Evolutionary conservation across 441 rosid species (phyloP).

Genomic region (Euphorbia corollata): DNA sequence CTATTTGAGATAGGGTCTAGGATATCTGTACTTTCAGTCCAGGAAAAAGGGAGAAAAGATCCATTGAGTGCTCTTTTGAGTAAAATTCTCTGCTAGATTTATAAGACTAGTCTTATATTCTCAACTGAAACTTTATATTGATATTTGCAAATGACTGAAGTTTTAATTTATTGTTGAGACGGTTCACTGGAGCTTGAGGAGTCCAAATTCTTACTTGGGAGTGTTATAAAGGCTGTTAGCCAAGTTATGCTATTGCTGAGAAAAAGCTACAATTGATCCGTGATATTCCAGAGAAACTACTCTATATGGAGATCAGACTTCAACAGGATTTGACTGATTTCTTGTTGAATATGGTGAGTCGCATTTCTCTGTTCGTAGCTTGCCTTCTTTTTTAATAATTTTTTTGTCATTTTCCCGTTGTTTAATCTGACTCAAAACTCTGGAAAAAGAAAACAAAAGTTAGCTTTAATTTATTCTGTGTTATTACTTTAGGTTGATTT

Average conservation of each 20-base stretch:
- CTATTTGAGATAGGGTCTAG: no score
- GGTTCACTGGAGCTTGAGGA: slow-evolving; percentile 72
- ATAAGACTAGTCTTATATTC: neutral
- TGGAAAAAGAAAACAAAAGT: neutral
- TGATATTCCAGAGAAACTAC: slow-evolving; percentile 82
- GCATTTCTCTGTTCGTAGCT: slow-evolving; percentile 69
- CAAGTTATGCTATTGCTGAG: slow-evolving; percentile 79
- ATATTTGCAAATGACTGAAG: slow-evolving; percentile 21
- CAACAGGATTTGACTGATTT: slow-evolving; percentile 85
- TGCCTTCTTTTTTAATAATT: neutral
- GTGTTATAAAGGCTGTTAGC: slow-evolving; percentile 84
- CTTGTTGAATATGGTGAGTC: slow-evolving; percentile 77
- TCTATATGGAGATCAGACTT: slow-evolving; percentile 78
- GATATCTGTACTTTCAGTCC: neutral
- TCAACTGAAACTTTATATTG: neutral
- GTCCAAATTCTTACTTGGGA: slow-evolving; percentile 64
- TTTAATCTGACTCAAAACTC: neutral
- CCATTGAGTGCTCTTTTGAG: neutral
- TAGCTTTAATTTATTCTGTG: neutral
- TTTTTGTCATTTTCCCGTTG: neutral
- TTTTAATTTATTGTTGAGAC: slow-evolving; percentile 23
- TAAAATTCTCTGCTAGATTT: no score
- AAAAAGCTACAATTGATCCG: slow-evolving; percentile 76
- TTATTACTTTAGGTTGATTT: slow-evolving; percentile 48
- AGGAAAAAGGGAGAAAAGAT: neutral